Evolutionary conservation across 352 stramenopile species (phyloP).

Genomic region (Phytophthora rubi): DNA sequence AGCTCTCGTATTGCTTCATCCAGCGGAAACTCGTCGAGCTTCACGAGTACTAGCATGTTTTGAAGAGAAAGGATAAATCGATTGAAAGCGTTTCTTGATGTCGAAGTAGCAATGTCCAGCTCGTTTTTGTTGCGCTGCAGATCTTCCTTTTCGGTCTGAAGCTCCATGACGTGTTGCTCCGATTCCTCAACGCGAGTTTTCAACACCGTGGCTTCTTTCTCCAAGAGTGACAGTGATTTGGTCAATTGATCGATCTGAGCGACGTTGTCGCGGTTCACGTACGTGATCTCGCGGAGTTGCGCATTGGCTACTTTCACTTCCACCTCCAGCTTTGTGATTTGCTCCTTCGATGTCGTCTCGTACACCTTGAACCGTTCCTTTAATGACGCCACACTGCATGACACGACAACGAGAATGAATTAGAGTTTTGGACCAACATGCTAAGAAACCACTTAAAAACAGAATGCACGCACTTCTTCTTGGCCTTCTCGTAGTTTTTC

Average conservation of each 20-base stretch:
- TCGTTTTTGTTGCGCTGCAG: slow-evolving; percentile 66
- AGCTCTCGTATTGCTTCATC: slow-evolving; percentile 81
- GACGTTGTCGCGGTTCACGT: slow-evolving; percentile 77
- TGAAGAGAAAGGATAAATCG: slow-evolving; percentile 67
- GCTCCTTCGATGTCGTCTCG: slow-evolving; percentile 76
- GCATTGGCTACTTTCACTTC: slow-evolving; percentile 77
- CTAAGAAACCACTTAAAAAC: neutral
- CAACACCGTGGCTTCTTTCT: slow-evolving; percentile 55
- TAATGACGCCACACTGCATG: slow-evolving; percentile 57
- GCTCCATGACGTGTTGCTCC: slow-evolving; percentile 43
- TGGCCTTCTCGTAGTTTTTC: slow-evolving; percentile 79
- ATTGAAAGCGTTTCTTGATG: slow-evolving; percentile 56
- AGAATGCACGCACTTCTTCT: slow-evolving; percentile 57
- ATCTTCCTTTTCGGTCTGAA: slow-evolving; percentile 65
- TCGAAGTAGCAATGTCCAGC: slow-evolving; percentile 59
- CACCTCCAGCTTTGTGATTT: slow-evolving; percentile 83
- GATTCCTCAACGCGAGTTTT: slow-evolving; percentile 49
- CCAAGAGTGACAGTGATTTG: slow-evolving; percentile 56
- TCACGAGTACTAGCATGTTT: slow-evolving; percentile 74
- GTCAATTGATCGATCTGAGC: slow-evolving; percentile 62
- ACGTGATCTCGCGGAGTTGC: slow-evolving; percentile 77
- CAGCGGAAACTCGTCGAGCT: slow-evolving; percentile 76
- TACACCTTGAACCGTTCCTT: slow-evolving; percentile 82
- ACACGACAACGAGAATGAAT: neutral
- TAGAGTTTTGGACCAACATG: neutral